These are phyloP conservation scores for Artemisia argyi DNA, from an alignment of 129 eudicot species.

Conservation along the genomic window DNA sequence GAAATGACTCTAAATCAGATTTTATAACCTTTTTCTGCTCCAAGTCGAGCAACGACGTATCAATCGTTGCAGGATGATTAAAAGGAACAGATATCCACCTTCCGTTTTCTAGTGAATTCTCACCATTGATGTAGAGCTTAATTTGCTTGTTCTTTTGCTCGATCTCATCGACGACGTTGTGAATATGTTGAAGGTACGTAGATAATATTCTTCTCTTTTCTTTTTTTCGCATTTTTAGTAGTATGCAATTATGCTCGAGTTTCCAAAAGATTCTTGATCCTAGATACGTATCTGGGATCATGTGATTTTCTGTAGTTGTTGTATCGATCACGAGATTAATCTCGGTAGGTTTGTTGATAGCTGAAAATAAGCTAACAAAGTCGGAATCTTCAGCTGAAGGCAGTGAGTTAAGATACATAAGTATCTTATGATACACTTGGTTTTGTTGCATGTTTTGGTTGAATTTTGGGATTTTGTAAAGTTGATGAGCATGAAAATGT, in stretches of 20 bases:
- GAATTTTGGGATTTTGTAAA: conserved; percentile 82
- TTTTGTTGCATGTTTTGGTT: conserved; percentile 81
- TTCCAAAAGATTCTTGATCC: conserved; percentile 72
- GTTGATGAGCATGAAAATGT: conserved; percentile 59
- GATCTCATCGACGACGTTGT: conserved; percentile 52
- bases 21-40: conserved; percentile 70
- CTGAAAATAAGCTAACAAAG: conserved; percentile 65
- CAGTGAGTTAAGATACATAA: conserved; percentile 64
- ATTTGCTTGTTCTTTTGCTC: conserved; percentile 61
- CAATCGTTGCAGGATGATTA: conserved; percentile 85
- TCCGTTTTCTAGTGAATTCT: conserved; percentile 41
- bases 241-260: conserved; percentile 43
- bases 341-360: conserved; percentile 54
- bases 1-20: conserved; percentile 68
- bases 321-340: conserved; percentile 62
- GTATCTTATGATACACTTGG: conserved; percentile 61
- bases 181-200: conserved; percentile 82
- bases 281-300: conserved; percentile 55
- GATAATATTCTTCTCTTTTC: conserved; percentile 69
- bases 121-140: conserved; percentile 54
- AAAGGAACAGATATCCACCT: conserved; percentile 81
- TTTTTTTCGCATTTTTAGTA: conserved; percentile 57
- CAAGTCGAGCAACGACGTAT: conserved; percentile 66
- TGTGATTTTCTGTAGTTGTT: conserved; percentile 20
- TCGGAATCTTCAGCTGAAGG: conserved; percentile 70